Evolutionary conservation across 1,284 basidiomycete species (phyloP).

Genomic region (Flammula alnicola): DNA sequence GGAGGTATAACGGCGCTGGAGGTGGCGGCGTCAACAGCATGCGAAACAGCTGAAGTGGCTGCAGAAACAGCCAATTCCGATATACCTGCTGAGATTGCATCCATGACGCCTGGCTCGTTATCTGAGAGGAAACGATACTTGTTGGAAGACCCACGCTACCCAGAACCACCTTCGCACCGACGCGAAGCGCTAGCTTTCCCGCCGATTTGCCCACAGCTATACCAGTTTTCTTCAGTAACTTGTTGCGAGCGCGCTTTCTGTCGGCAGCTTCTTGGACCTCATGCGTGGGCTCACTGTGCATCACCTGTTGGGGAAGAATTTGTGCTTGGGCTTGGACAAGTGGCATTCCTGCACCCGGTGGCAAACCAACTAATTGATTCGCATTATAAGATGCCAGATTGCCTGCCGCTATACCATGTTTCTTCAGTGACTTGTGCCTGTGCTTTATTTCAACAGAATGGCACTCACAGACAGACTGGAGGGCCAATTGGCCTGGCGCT

Average conservation of each 20-base stretch:
- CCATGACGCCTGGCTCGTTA: neutral
- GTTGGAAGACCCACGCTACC: no score
- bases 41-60: no score
- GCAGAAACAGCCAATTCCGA: constrained; percentile 1
- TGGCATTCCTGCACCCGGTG: neutral
- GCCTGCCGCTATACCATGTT: no score
- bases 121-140: constrained; percentile 7
- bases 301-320: neutral
- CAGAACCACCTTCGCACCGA: constrained; percentile 12
- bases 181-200: constrained; percentile 9
- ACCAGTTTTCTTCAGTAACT: constrained; percentile 14
- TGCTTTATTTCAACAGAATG: no score
- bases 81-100: neutral
- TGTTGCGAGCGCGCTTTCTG: neutral
- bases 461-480: no score
- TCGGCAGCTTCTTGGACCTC: no score
- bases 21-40: neutral
- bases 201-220: constrained; percentile 10
- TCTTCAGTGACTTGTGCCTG: no score
- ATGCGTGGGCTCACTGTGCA: no score
- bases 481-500: no score
- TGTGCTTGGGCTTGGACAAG: no score
- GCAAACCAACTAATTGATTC: no score
- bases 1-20: neutral
- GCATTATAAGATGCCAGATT: no score